Conservation (phyloP, 306 rosid genomes). For the Vigna radiata region DNA sequence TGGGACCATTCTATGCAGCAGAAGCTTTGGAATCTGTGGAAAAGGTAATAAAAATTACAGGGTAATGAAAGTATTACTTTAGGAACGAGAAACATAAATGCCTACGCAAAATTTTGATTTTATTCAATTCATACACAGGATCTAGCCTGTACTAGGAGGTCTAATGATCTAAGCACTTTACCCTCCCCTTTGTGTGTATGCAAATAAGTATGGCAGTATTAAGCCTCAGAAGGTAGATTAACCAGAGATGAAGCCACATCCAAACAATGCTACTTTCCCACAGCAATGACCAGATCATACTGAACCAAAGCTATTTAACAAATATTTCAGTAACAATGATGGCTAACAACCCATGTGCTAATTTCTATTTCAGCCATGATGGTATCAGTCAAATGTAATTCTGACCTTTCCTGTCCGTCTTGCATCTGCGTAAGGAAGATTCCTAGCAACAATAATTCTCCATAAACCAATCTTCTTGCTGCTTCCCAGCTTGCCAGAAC, state of each 20-base stretch:
- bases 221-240: slow-evolving; percentile 16
- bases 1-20: slow-evolving; percentile 90
- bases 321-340: slow-evolving; percentile 1
- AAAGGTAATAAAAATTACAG: slow-evolving; percentile 43
- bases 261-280: slow-evolving; percentile 13
- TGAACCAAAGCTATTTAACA: slow-evolving; percentile 33
- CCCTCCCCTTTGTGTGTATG: slow-evolving; percentile 12
- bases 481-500: slow-evolving; percentile 60
- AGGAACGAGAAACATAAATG: slow-evolving; percentile 32
- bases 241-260: slow-evolving; percentile 1
- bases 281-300: slow-evolving; percentile 27
- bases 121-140: slow-evolving; percentile 23
- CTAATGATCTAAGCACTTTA: slow-evolving; percentile 29
- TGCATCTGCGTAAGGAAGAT: slow-evolving; percentile 80
- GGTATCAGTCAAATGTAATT: slow-evolving; percentile 35
- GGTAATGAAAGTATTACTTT: slow-evolving; percentile 14
- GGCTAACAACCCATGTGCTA: slow-evolving; percentile 25
- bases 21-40: slow-evolving; percentile 89
- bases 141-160: slow-evolving; percentile 29
- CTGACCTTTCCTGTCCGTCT: slow-evolving; percentile 91
- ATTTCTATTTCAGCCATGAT: slow-evolving; percentile 36
- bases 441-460: slow-evolving; percentile 75
- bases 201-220: slow-evolving; percentile 14
- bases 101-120: background rate
- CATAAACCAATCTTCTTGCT: slow-evolving; percentile 80